Conservation (phyloP, 768 basidiomycete species). For the Fistulinella prunicolor region DNA sequence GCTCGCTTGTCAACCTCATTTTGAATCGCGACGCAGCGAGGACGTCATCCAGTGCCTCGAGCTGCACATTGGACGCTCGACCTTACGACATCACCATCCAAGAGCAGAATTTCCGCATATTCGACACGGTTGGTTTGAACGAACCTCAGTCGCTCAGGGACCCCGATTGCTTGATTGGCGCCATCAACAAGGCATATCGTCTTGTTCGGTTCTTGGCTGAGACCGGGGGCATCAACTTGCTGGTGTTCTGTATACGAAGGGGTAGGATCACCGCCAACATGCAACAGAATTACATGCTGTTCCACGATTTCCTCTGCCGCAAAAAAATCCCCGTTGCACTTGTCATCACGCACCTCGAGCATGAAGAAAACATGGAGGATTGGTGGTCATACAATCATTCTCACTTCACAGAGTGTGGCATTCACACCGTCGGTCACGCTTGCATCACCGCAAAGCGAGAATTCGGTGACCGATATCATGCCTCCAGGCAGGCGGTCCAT, state of each 20-base stretch:
- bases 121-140: constrained; percentile 35
- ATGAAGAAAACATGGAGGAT: constrained; percentile 33
- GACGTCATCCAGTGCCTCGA: constrained; percentile 29
- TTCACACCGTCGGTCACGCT: constrained; percentile 28
- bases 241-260: constrained; percentile 38
- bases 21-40: constrained; percentile 24
- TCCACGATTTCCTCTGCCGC: constrained; percentile 34
- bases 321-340: constrained; percentile 31
- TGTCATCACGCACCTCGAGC: constrained; percentile 36
- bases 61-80: constrained; percentile 34
- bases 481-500: constrained; percentile 22
- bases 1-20: constrained; percentile 43
- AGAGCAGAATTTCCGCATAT: constrained; percentile 26
- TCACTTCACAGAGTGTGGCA: constrained; percentile 20
- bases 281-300: constrained; percentile 31
- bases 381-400: constrained; percentile 34
- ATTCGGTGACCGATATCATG: constrained; percentile 25
- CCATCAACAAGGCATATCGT: constrained; percentile 32
- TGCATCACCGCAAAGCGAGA: constrained; percentile 33
- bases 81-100: constrained; percentile 24
- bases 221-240: constrained; percentile 37
- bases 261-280: constrained; percentile 29
- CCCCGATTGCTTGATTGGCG: constrained; percentile 25
- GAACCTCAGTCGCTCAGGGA: constrained; percentile 26
- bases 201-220: constrained; percentile 32